phyloP scores from a whole-genome alignment of 768 basidiomycete genomes.

The Cyathus striatus region DNA sequence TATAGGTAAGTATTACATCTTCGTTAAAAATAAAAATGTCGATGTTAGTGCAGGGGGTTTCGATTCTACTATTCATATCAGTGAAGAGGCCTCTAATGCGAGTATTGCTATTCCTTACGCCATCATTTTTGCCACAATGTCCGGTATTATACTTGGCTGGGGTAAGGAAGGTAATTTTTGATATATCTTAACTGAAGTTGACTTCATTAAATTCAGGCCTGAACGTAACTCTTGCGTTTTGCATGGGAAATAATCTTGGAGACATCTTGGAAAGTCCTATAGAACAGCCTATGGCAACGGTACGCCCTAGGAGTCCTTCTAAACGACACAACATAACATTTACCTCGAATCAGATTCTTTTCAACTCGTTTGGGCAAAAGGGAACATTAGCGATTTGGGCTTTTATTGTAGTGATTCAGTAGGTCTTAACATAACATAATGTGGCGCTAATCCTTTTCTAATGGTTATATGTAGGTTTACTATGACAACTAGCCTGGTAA shows the following conservation, averaged over 20 bases:
- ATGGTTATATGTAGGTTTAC: conserved; percentile 27
- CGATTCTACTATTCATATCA: conserved; percentile 54
- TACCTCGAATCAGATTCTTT: conserved; percentile 42
- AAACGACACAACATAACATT: too few relatives aligned
- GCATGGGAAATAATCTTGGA: conserved; percentile 43
- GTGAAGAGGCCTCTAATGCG: conserved; percentile 61
- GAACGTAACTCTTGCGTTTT: conserved; percentile 53
- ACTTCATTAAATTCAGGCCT: conserved; percentile 27
- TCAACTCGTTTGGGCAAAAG: conserved; percentile 29
- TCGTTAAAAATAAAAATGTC: too few relatives aligned
- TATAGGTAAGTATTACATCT: too few relatives aligned
- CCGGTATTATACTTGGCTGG: conserved; percentile 49
- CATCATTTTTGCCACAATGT: conserved; percentile 44
- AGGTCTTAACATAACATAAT: too few relatives aligned
- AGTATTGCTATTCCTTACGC: conserved; percentile 59
- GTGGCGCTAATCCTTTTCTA: background rate
- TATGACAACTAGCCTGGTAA: conserved; percentile 46
- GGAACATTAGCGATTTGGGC: conserved; percentile 25
- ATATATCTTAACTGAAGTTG: background rate
- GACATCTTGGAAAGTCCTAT: conserved; percentile 27
- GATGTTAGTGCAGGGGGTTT: conserved; percentile 21
- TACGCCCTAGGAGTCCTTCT: background rate
- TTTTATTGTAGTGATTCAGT: conserved; percentile 28
- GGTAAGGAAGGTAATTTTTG: conserved; percentile 29
- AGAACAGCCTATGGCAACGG: conserved; percentile 42